Evolutionary conservation across 2,329 filamentous ascomycete genomes (phyloP).

Genomic region (Clonostachys solani): DNA sequence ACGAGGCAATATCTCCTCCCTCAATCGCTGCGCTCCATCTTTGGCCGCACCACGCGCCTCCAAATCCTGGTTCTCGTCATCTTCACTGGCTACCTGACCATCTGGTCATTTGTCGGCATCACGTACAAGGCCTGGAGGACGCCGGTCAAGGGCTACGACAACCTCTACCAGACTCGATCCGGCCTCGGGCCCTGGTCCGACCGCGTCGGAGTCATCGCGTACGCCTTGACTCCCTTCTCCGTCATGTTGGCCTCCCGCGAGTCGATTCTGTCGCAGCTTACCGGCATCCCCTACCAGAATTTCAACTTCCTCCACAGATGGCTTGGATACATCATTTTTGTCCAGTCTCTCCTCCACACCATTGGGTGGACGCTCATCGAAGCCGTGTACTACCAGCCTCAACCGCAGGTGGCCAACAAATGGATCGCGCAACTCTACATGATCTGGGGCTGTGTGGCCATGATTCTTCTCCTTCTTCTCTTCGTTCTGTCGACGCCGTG

Average conservation of each 20-base stretch:
- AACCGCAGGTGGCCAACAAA: conserved; percentile 51
- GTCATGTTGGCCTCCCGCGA: conserved; percentile 64
- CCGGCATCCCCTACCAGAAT: conserved; percentile 69
- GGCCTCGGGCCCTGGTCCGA: conserved; percentile 65
- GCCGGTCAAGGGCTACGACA: conserved; percentile 52
- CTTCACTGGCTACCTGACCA: conserved; percentile 56
- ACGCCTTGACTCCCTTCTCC: conserved; percentile 68
- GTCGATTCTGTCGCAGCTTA: conserved; percentile 64
- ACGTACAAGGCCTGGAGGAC: conserved; percentile 66
- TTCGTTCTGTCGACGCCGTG: conserved; percentile 50
- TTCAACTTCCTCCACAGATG: conserved; percentile 78
- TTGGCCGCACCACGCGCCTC: conserved; percentile 63
- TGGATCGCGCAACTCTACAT: conserved; percentile 66
- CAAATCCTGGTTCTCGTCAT: conserved; percentile 59
- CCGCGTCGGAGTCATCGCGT: conserved; percentile 66
- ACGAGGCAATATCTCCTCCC: conserved; percentile 53
- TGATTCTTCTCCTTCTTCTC: conserved; percentile 58
- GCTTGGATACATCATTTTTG: conserved; percentile 68
- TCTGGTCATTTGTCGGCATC: conserved; percentile 69
- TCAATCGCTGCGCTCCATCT: conserved; percentile 54
- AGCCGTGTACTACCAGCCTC: conserved; percentile 63
- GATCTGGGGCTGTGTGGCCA: conserved; percentile 68
- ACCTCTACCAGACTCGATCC: conserved; percentile 58
- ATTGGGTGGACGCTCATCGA: conserved; percentile 68
- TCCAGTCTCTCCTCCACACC: conserved; percentile 65